Evolutionary conservation across 2,329 filamentous ascomycete genomes (phyloP).

Genomic region (Rutstroemia sp.): DNA sequence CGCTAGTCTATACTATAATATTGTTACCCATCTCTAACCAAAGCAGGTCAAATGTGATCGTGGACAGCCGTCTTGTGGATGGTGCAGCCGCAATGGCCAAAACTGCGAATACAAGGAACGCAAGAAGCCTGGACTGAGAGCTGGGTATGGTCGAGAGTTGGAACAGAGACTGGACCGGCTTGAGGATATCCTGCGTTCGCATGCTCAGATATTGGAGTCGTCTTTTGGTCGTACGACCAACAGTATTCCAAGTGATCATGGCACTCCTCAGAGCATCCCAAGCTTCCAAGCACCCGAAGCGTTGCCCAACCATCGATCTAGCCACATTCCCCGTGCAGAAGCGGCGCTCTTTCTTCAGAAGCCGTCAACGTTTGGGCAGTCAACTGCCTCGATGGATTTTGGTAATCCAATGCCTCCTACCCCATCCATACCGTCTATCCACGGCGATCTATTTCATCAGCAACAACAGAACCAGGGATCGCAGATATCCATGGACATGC

Average conservation of each 20-base stretch:
- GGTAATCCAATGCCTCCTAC: constrained; percentile 36
- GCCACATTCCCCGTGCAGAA: constrained; percentile 45
- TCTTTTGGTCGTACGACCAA: constrained; percentile 33
- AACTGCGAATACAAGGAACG: constrained; percentile 61
- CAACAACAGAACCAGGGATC: constrained; percentile 25
- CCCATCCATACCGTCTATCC: constrained; percentile 35
- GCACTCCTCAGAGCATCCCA: constrained; percentile 43
- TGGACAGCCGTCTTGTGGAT: constrained; percentile 63
- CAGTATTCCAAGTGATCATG: constrained; percentile 48
- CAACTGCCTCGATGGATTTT: constrained; percentile 43
- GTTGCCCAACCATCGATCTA: constrained; percentile 7
- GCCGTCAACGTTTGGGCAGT: constrained; percentile 41
- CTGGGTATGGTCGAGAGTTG: constrained; percentile 64
- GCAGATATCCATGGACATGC: constrained; percentile 19
- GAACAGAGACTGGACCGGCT: constrained; percentile 65
- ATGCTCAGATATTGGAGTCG: constrained; percentile 59
- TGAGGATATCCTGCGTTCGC: constrained; percentile 57
- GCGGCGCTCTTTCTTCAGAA: constrained; percentile 56
- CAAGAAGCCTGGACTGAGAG: constrained; percentile 56
- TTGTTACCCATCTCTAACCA: constrained; percentile 11
- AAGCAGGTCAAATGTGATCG: constrained; percentile 66
- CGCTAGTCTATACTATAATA: background rate
- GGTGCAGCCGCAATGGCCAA: constrained; percentile 57
- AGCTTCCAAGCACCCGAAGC: constrained; percentile 45
- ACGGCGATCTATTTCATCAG: constrained; percentile 40